phyloP scores from a whole-genome alignment of 768 basidiomycete species.

The Psilocybe azurescens region DNA sequence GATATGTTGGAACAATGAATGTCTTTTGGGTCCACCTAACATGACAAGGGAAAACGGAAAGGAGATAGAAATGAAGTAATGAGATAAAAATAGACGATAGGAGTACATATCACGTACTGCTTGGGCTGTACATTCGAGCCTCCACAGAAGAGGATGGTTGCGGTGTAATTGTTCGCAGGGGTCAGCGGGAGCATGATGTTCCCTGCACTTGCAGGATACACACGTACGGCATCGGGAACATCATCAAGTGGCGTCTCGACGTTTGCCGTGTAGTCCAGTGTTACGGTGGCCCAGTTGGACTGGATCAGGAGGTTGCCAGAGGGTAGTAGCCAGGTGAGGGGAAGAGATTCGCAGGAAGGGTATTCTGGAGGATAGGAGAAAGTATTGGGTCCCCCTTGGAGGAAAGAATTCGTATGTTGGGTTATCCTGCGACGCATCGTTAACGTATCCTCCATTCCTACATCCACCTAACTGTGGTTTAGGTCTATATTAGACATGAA shows the following conservation, averaged over 20 bases:
- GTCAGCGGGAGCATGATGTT: slow-evolving; percentile 83
- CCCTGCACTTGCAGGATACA: slow-evolving; percentile 82
- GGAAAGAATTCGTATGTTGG: slow-evolving; percentile 88
- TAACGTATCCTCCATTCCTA: slow-evolving; percentile 73
- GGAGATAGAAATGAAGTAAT: slow-evolving; percentile 5
- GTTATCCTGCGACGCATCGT: slow-evolving; percentile 69
- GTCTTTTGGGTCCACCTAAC: slow-evolving; percentile 49
- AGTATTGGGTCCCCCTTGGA: slow-evolving; percentile 53
- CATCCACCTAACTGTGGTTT: slow-evolving; percentile 62
- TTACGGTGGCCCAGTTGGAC: slow-evolving; percentile 65
- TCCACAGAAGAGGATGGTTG: slow-evolving; percentile 85
- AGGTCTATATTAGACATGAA: slow-evolving; percentile 12
- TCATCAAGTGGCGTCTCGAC: slow-evolving; percentile 63
- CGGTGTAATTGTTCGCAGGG: slow-evolving; percentile 82
- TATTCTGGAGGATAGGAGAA: slow-evolving; percentile 66
- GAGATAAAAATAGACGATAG: not conserved
- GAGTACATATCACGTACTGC: slow-evolving; percentile 39
- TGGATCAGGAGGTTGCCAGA: slow-evolving; percentile 68
- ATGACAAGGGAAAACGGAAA: not conserved
- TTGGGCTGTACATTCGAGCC: slow-evolving; percentile 65
- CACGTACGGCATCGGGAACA: slow-evolving; percentile 74
- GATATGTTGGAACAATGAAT: slow-evolving; percentile 57
- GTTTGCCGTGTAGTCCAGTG: slow-evolving; percentile 68
- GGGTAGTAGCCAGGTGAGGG: slow-evolving; percentile 76
- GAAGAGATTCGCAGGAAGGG: slow-evolving; percentile 79